Evolutionary conservation across 768 basidiomycete genomes (phyloP).

Genomic region (Tricholoma terreum): DNA sequence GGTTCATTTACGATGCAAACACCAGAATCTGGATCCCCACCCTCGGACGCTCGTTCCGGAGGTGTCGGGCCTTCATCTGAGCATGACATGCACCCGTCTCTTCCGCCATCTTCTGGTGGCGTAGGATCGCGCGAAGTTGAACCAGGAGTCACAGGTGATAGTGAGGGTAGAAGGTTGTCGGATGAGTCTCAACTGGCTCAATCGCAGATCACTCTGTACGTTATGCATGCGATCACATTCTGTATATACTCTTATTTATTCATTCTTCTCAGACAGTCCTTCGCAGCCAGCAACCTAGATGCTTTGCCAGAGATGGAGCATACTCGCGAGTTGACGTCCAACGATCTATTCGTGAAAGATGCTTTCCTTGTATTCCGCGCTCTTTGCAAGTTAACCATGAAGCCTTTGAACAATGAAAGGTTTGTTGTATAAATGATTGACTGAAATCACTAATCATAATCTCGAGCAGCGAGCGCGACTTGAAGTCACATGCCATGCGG

Average conservation of each 20-base stretch:
- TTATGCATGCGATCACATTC: background rate
- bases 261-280: slow-evolving; percentile 28
- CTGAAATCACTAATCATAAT: slow-evolving; percentile 12
- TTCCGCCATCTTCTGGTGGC: slow-evolving; percentile 6
- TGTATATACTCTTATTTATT: background rate
- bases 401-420: slow-evolving; percentile 93
- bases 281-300: slow-evolving; percentile 34
- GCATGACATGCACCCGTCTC: background rate
- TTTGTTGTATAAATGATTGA: slow-evolving; percentile 28
- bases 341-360: slow-evolving; percentile 94
- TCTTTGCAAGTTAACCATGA: slow-evolving; percentile 97
- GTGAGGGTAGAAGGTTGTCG: background rate
- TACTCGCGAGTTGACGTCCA: slow-evolving; percentile 56
- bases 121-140: background rate
- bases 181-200: background rate
- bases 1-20: slow-evolving; percentile 10
- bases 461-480: slow-evolving; percentile 77
- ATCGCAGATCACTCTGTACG: slow-evolving; percentile 15
- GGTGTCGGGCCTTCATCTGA: background rate
- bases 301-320: slow-evolving; percentile 29
- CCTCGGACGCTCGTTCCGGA: background rate
- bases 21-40: slow-evolving; percentile 7
- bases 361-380: slow-evolving; percentile 98
- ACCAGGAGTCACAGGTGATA: background rate
- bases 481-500: slow-evolving; percentile 95